phyloP scores from a whole-genome alignment of 257 asterid genomes.

The Nicotiana attenuata region DNA sequence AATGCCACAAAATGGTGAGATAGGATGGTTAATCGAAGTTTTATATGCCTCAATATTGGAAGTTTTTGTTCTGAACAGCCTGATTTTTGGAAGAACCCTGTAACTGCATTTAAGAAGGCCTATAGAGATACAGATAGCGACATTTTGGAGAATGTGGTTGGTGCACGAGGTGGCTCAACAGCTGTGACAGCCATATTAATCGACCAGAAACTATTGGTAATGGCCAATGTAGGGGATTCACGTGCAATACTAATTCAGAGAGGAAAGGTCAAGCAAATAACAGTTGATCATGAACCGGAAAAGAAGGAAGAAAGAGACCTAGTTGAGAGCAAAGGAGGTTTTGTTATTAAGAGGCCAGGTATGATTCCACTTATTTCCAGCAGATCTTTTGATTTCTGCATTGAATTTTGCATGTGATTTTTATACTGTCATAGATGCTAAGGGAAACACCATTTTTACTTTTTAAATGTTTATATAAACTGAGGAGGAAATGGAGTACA shows the following conservation, averaged over 20 bases:
- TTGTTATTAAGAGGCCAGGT: slow-evolving; percentile 31
- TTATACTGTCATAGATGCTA: background rate
- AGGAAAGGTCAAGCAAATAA: slow-evolving; percentile 27
- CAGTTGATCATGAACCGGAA: slow-evolving; percentile 41
- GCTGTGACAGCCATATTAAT: slow-evolving; percentile 41
- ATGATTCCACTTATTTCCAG: background rate
- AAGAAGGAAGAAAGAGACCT: slow-evolving; percentile 31
- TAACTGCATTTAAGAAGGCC: slow-evolving; percentile 28
- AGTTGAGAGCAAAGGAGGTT: slow-evolving; percentile 50
- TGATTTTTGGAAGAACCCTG: slow-evolving; percentile 37
- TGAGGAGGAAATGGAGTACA: background rate
- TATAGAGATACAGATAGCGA: slow-evolving; percentile 25
- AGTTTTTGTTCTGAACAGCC: slow-evolving; percentile 17
- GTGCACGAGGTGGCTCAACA: slow-evolving; percentile 44
- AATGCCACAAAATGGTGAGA: background rate
- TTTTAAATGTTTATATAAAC: background rate
- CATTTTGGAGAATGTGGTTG: slow-evolving; percentile 35
- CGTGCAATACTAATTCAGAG: slow-evolving; percentile 35
- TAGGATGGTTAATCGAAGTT: background rate
- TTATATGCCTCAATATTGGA: background rate
- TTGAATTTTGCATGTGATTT: background rate
- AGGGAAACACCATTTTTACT: background rate
- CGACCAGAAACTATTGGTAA: slow-evolving; percentile 29
- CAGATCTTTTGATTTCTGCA: background rate
- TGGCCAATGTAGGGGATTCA: slow-evolving; percentile 52